Evolutionary conservation across 192 early-diverging fungal species (phyloP), one percentile per base, ranked within the genome.

Genomic region (Entomortierella chlamydospora): DNA sequence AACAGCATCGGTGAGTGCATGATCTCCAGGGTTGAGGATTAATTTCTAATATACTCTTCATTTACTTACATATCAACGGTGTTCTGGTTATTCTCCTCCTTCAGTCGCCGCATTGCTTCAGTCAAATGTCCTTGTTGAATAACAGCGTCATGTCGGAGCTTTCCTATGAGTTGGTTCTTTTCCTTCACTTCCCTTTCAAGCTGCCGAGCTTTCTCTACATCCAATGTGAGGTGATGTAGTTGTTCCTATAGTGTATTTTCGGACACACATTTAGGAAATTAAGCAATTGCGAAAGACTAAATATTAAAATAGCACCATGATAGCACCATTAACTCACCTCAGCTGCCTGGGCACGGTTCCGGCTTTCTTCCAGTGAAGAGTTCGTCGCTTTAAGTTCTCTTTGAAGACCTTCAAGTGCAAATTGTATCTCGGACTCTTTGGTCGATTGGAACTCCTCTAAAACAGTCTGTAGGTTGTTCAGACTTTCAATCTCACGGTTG

Each of bases 51-150:
- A 7, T 28, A n/a, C n/a, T 7, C 10, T 12, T 54, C 13, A 25
- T 31, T 20, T n/a, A 68, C 70, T 71, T 71, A 91, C 90, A 86
- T 83, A 71, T 95, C 93, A 13, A 95, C 86, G 61, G 90, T 93
- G 49, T 91, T 93, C 61, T 96, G 91, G 65, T 83, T 93, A 71
- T 89, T 88, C 62, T 90, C 90, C 53, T 94, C 92, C 63, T 89
- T 89, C 64, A 98, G 81, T 53, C 93, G 90, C 26, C 95, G 89
- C 90, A 98, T 94, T 31, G 96, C 95, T 67, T 99, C 96, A 45
- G 90, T 88, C 47, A 98, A 80, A 72, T 99, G 96, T 34, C 92
- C 90, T 77, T 99, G 95, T 7, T 97, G 86, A 57, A 93, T 95
- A 23, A 95, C 84, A 10, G 94, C 92, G 70, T 94, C 92, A 61